phyloP scores from a whole-genome alignment of 768 basidiomycete species.

The Rhodotorula babjevae region DNA sequence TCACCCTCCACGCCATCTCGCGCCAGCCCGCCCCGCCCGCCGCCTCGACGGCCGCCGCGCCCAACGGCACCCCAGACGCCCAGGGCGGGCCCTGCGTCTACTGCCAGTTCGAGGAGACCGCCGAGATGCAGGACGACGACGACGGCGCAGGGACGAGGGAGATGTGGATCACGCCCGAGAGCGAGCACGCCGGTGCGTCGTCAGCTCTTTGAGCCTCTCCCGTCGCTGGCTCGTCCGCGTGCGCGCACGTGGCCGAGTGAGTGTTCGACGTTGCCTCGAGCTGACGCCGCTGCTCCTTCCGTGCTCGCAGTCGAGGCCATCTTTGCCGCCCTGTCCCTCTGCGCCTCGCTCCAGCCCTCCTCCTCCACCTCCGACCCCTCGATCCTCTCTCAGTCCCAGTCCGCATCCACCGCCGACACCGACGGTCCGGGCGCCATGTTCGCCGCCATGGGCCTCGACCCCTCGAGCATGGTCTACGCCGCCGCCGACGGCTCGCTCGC shows the following conservation, averaged over 20 bases:
- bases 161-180: constrained; percentile 66
- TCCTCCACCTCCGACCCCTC: constrained; percentile 2
- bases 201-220: too few relatives aligned
- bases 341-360: constrained; percentile 73
- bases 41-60: constrained; percentile 6
- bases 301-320: constrained; percentile 63
- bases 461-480: constrained; percentile 32
- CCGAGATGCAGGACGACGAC: constrained; percentile 40
- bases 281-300: neutral
- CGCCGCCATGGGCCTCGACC: constrained; percentile 39
- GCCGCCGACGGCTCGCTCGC: constrained; percentile 31
- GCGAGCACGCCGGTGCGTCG: constrained; percentile 59
- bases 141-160: constrained; percentile 56
- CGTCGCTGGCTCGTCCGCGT: too few relatives aligned
- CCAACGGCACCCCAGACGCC: neutral
- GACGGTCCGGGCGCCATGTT: constrained; percentile 7
- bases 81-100: constrained; percentile 65
- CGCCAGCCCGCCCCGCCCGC: constrained; percentile 55
- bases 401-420: constrained; percentile 2
- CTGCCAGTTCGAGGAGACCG: constrained; percentile 75
- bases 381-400: constrained; percentile 1
- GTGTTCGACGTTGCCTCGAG: too few relatives aligned
- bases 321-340: constrained; percentile 77
- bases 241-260: too few relatives aligned
- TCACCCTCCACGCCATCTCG: constrained; percentile 89